phyloP scores from a whole-genome alignment of 2,329 filamentous ascomycete species.

The Colletotrichum tabaci region DNA sequence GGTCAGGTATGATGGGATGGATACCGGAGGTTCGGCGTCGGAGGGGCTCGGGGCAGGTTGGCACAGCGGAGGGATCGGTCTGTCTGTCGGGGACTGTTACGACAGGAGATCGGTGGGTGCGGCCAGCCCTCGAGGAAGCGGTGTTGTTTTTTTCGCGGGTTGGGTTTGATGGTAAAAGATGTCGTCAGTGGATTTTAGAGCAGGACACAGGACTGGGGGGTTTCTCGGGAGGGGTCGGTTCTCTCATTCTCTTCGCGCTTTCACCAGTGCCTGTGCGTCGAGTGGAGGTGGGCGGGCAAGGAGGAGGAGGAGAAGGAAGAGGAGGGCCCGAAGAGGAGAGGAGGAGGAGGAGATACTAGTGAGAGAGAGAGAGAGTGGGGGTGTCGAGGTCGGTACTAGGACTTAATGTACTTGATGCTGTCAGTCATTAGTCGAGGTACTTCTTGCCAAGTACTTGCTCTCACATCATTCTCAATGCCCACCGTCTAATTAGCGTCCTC shows the following conservation, averaged over 20 bases:
- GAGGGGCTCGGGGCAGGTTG: conserved; percentile 33
- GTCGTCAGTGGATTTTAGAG: conserved; percentile 41
- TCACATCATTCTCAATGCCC: neutral
- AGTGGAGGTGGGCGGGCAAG: conserved; percentile 11
- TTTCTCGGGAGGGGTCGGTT: conserved; percentile 39
- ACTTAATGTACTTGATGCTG: too few relatives aligned
- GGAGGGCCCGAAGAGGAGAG: neutral
- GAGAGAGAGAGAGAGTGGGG: too few relatives aligned
- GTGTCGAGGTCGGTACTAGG: too few relatives aligned
- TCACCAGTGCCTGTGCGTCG: conserved; percentile 6
- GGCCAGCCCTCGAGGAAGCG: conserved; percentile 39
- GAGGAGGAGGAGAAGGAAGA: neutral
- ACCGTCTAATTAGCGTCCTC: too few relatives aligned
- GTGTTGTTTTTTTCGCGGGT: conserved; percentile 39
- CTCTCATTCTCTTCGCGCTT: conserved; percentile 17
- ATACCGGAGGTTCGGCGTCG: conserved; percentile 34
- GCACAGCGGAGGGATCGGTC: conserved; percentile 37
- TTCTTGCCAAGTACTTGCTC: neutral
- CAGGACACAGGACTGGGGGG: conserved; percentile 29
- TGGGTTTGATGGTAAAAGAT: conserved; percentile 39
- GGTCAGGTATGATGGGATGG: conserved; percentile 7
- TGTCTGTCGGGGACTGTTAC: conserved; percentile 41
- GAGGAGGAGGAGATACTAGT: neutral
- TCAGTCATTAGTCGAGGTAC: neutral
- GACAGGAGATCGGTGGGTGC: conserved; percentile 41